Evolutionary conservation across 306 rosid species (phyloP), one percentile per base, ranked within the genome.

Genomic region (Cicer bijugum): DNA sequence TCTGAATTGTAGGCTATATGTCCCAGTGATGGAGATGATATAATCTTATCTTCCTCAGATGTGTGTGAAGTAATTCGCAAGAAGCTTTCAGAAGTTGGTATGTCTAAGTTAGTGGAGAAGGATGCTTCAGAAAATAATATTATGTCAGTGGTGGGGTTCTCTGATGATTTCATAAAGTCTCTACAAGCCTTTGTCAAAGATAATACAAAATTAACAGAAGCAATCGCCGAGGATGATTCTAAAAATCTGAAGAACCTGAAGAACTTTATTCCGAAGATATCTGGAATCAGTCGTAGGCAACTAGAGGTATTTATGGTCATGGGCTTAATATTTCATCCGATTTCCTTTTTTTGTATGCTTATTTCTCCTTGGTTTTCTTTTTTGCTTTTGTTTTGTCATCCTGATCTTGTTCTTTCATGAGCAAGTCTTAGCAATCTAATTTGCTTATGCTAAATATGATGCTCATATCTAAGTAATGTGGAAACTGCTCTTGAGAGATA

Each of bases 241-340:
- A 78, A 38, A 75, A 72, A 72, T 57, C 74, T 75, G 69, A 84
- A 85, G 51, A 85, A 81, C 9, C 77, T 72, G 69, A 84, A 86
- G 43, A 85, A 81, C 7, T 77, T 91, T 70, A 80, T 86, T 82
- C 87, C 78, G 53, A 85, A 75, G 69, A 83, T 91, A 78, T 79
- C 87, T 45, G 90, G 97, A 20, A 82, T 86, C 55, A 93, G 94
- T 67, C 81, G 72, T 16, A 83, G 75, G 79, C 98, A 93, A 58
- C 88, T 93, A 23, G 85, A 93, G 97, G 98, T 93, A 89, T 75
- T 56, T 66, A 52, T 53, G 38, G 65, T 58, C 67, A 70, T 46
- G 77, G 37, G 44, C 75, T 48, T 35, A 23, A 67, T 37, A 43
- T 69, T 56, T 43, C 28, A 37, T 52, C 58, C 37, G 40, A 9